Evolutionary conservation across 2,329 filamentous ascomycete genomes (phyloP).

Genomic region (Lasiodiplodia theobromae): DNA sequence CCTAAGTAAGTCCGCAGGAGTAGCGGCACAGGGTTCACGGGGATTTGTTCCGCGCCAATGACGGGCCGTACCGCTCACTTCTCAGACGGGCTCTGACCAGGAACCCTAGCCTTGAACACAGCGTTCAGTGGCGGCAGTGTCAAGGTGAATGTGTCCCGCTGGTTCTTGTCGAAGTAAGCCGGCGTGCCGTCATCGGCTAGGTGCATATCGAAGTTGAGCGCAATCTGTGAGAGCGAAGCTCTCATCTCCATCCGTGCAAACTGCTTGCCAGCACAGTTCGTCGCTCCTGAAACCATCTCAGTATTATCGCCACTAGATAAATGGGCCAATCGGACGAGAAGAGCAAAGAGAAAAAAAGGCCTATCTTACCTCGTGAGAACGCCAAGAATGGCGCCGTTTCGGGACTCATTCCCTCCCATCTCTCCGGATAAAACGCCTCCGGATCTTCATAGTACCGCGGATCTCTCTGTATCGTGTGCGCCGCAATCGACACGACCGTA

Average conservation of each 20-base stretch:
- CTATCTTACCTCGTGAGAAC: slow-evolving; percentile 22
- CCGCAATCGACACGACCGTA: slow-evolving; percentile 35
- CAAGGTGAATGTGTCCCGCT: slow-evolving; percentile 31
- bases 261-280: slow-evolving; percentile 33
- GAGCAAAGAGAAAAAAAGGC: not conserved
- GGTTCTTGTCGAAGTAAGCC: slow-evolving; percentile 30
- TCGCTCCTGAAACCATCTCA: not conserved
- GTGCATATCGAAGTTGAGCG: slow-evolving; percentile 34
- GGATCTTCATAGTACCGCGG: slow-evolving; percentile 12
- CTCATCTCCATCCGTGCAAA: slow-evolving; percentile 35
- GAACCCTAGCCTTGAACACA: slow-evolving; percentile 32
- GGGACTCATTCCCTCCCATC: not conserved
- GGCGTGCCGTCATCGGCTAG: slow-evolving; percentile 37
- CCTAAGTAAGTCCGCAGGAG: too few relatives aligned
- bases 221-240: slow-evolving; percentile 34
- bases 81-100: not conserved
- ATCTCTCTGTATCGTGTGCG: slow-evolving; percentile 32
- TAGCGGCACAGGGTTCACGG: not conserved
- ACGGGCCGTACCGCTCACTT: not conserved
- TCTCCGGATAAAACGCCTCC: slow-evolving; percentile 9
- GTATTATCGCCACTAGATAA: not conserved
- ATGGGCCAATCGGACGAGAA: not conserved
- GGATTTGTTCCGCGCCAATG: not conserved
- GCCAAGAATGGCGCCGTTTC: slow-evolving; percentile 15
- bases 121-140: slow-evolving; percentile 40